These are phyloP conservation scores for Chaetomiaceae sp. DNA, from an alignment of 2,329 filamentous ascomycete species.

Conservation along the genomic window DNA sequence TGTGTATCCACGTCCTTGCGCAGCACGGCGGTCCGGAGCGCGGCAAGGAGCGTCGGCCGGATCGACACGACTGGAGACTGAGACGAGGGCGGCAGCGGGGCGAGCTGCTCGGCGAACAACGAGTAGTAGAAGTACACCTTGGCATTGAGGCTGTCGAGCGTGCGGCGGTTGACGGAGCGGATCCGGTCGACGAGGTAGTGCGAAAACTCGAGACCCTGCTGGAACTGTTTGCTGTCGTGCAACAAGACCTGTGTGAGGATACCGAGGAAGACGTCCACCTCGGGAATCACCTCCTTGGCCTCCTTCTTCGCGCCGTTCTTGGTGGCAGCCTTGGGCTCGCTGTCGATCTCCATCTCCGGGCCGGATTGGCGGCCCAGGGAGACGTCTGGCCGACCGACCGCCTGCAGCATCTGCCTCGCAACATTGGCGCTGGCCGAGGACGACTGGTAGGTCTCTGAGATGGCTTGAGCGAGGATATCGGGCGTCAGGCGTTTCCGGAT, in stretches of 20 bases:
- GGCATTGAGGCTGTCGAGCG: slow-evolving; percentile 86
- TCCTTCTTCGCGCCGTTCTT: slow-evolving; percentile 58
- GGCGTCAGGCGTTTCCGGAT: slow-evolving; percentile 86
- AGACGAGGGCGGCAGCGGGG: slow-evolving; percentile 81
- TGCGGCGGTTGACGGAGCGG: slow-evolving; percentile 85
- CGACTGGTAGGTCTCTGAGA: slow-evolving; percentile 72
- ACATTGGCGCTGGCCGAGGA: slow-evolving; percentile 57
- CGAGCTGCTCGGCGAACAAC: slow-evolving; percentile 87
- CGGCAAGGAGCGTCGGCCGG: slow-evolving; percentile 78
- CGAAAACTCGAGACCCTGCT: slow-evolving; percentile 81
- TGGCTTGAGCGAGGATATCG: slow-evolving; percentile 74
- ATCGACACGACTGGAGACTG: slow-evolving; percentile 83
- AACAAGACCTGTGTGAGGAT: slow-evolving; percentile 84
- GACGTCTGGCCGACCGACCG: slow-evolving; percentile 63
- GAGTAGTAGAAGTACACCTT: slow-evolving; percentile 99
- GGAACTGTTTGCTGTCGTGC: slow-evolving; percentile 76
- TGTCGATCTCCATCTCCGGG: slow-evolving; percentile 70
- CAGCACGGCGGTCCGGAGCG: slow-evolving; percentile 89
- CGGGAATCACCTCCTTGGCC: slow-evolving; percentile 72
- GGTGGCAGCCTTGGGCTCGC: slow-evolving; percentile 47
- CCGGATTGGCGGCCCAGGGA: slow-evolving; percentile 54
- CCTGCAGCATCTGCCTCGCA: slow-evolving; percentile 65
- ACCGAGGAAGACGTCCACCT: slow-evolving; percentile 83
- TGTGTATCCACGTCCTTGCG: slow-evolving; percentile 98
- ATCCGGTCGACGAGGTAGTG: slow-evolving; percentile 77